Evolutionary conservation across 768 basidiomycete species (phyloP), one percentile per base, ranked within the genome.

Genomic region (Mycena maculata): DNA sequence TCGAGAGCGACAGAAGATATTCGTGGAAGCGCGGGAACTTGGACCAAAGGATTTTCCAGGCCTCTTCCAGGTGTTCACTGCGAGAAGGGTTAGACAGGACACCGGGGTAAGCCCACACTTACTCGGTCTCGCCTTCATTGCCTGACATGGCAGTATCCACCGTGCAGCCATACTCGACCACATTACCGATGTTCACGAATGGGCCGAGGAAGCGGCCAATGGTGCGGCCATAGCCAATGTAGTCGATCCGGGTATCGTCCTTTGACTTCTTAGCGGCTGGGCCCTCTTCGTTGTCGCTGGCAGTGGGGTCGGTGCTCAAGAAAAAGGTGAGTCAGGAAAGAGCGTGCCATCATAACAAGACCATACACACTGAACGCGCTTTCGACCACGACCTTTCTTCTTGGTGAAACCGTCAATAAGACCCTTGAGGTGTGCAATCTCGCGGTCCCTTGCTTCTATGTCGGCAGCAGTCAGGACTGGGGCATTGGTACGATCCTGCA

Each of bases 291-390:
- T 12, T 18, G 27, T 57, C n/a, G n/a, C 31, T 33, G 52, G 31
- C 31, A 22, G 4, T 31, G 27, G 20, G 27, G 31, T 30, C 15
- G 41, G 41, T 22, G 12, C 45, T 48, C 4, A 20, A 42, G 20
- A 42, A 6, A 6, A n/a, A 42, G 3, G 7, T 48, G 33, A 53
- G 9, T 53, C 30, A 49, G 3, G 36, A 4, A 23, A 4, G 1
- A 33, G 9, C 33, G 4, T 36, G 7, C 22, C n/a, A 53, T 53
- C 33, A 42, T 48, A 59, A 59, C 58, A 59, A 25, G 45, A 27
- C 20, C 30, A 49, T 59, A 59, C 56, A 57, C 41, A 57, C 58
- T 25, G 45, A 8, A 4, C 23, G 31, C 47, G 47, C 11, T 59
- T 47, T 10, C 42, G 41, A 33, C 56, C 56, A 31, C 56, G 56